These are phyloP conservation scores for Termitomyces sp. DNA, from an alignment of 768 basidiomycete species.

Conservation along the genomic window DNA sequence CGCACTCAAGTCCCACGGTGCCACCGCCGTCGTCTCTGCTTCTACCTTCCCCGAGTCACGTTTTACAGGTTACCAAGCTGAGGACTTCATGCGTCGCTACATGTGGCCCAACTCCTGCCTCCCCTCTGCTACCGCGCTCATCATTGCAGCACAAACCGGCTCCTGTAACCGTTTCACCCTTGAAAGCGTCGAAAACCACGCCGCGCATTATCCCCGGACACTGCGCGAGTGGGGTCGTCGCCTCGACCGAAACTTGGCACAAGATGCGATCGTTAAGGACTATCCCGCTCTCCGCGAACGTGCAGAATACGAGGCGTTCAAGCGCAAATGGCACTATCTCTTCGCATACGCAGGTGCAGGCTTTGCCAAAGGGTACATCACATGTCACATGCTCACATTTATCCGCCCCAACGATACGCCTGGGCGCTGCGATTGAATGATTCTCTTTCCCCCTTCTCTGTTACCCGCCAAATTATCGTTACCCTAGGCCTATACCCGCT, in stretches of 20 bases:
- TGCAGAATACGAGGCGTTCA: slow-evolving; percentile 62
- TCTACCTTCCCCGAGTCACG: slow-evolving; percentile 70
- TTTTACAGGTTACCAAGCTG: slow-evolving; percentile 69
- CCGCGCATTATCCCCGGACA: slow-evolving; percentile 85
- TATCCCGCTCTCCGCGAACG: slow-evolving; percentile 55
- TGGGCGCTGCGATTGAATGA: slow-evolving; percentile 37
- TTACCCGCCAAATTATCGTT: slow-evolving; percentile 5
- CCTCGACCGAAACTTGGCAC: slow-evolving; percentile 59
- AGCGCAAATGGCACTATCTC: slow-evolving; percentile 79
- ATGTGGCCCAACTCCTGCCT: slow-evolving; percentile 91
- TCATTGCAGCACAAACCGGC: slow-evolving; percentile 63
- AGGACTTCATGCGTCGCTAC: slow-evolving; percentile 83
- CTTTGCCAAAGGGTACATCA: slow-evolving; percentile 76
- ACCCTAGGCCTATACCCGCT: too few relatives aligned
- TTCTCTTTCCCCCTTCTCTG: not conserved
- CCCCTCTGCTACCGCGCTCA: slow-evolving; percentile 79
- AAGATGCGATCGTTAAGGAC: slow-evolving; percentile 50
- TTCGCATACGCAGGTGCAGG: slow-evolving; percentile 80
- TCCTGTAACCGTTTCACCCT: slow-evolving; percentile 76
- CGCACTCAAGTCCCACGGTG: slow-evolving; percentile 63
- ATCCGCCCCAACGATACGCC: slow-evolving; percentile 49
- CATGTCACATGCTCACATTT: slow-evolving; percentile 79
- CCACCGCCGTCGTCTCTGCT: slow-evolving; percentile 63
- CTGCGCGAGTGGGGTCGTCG: slow-evolving; percentile 88
- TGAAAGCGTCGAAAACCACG: slow-evolving; percentile 81